Percentiles rank a stretch among this genome's conserved stretches.
These are phyloP conservation scores for Trypanosoma melophagium DNA, from an alignment of 208 protist genomes.

Conservation along the genomic window DNA sequence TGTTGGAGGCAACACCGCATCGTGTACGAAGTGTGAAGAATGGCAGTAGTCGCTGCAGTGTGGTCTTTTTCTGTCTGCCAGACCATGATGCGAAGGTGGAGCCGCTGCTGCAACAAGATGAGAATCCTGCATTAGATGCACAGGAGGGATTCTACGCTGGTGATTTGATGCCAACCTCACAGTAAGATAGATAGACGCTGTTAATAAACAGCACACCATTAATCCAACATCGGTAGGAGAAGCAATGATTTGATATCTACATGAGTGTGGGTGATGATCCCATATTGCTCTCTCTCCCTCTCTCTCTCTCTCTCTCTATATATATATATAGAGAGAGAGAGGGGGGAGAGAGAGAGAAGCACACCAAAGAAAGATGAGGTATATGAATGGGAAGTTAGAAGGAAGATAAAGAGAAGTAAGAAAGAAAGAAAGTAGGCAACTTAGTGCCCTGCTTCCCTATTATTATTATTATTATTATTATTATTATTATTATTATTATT, in stretches of 20 bases:
- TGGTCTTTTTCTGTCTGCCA: conserved; percentile 84
- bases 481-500: no score
- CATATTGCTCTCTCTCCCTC: no score
- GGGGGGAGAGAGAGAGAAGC: neutral
- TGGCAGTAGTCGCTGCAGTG: conserved; percentile 70
- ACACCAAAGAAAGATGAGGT: neutral
- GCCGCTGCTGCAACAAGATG: conserved; percentile 84
- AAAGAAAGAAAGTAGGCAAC: neutral
- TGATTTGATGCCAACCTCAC: conserved; percentile 75
- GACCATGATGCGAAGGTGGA: conserved; percentile 83
- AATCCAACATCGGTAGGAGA: neutral
- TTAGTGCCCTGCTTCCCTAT: no score
- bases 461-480: no score
- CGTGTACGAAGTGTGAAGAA: conserved; percentile 72
- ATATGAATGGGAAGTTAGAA: neutral
- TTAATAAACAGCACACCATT: neutral
- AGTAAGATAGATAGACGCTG: neutral
- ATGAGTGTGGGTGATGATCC: neutral
- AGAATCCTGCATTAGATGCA: conserved; percentile 73
- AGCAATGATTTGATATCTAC: neutral
- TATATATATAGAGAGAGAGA: neutral
- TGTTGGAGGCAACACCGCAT: conserved; percentile 85
- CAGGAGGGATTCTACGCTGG: conserved; percentile 78
- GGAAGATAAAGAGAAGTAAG: conserved; percentile 10
- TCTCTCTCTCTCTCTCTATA: no score